phyloP scores from a whole-genome alignment of 305 asterid species.

The Solanum hybrid region DNA sequence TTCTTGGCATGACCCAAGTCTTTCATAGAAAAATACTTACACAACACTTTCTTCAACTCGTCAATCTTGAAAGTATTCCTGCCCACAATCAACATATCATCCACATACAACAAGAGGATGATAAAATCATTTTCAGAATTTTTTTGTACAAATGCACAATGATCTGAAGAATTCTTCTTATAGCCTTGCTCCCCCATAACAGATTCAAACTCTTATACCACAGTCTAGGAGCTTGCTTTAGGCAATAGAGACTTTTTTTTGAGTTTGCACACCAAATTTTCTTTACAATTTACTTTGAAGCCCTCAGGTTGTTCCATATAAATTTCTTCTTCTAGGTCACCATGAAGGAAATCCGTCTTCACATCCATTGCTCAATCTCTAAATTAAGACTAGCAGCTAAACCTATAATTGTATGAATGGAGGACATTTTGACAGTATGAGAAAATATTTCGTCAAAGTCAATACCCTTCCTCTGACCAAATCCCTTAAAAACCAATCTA shows the following conservation, averaged over 20 bases:
- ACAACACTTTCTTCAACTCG: background rate
- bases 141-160: background rate
- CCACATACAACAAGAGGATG: background rate
- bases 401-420: background rate
- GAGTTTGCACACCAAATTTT: background rate
- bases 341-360: background rate
- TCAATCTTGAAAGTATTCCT: background rate
- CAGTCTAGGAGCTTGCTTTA: background rate
- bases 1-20: background rate
- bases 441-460: background rate
- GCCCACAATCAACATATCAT: background rate
- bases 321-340: background rate
- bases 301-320: background rate
- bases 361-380: background rate
- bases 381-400: background rate
- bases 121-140: too few species aligned
- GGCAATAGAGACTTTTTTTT: background rate
- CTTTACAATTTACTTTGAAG: background rate
- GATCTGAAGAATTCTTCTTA: background rate
- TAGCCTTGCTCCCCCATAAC: background rate
- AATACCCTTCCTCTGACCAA: too few species aligned
- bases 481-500: too few species aligned
- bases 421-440: background rate
- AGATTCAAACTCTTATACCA: background rate
- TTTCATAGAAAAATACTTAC: background rate